Evolutionary conservation across 225 moss, liverwort and hornwort species (phyloP).

Genomic region (Bryoerythrophyllum caledonicum): DNA sequence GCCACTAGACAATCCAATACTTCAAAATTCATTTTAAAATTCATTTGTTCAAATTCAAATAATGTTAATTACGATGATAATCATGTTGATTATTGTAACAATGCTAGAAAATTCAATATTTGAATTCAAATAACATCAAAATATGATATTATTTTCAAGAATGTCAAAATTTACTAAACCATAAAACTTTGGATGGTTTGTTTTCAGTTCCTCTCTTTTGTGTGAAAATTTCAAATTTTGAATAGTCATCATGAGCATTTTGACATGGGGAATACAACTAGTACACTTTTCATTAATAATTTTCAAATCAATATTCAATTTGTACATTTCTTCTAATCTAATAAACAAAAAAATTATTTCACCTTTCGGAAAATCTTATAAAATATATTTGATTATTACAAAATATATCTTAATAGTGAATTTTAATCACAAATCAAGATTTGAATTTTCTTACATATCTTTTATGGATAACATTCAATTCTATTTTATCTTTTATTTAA

Average conservation of each 20-base stretch:
- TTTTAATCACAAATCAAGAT: background rate
- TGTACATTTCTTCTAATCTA: background rate
- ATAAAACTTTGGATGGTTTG: background rate
- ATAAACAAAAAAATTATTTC: no score
- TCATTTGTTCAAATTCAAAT: background rate
- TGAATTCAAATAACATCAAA: background rate
- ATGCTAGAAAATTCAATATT: rapidly evolving
- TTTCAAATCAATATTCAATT: constrained; percentile 11
- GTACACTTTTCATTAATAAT: rapidly evolving
- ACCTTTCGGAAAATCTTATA: rapidly evolving
- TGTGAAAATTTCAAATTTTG: background rate
- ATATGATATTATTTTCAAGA: background rate
- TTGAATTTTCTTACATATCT: background rate
- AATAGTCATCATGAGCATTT: background rate
- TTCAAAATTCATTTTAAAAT: background rate
- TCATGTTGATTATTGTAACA: rapidly evolving
- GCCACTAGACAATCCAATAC: background rate
- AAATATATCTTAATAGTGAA: background rate
- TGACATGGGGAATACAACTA: background rate
- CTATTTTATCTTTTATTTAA: background rate
- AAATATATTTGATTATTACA: background rate
- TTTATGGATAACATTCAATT: background rate
- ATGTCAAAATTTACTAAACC: background rate
- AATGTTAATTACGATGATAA: no score
- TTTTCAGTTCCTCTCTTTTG: background rate